These are phyloP conservation scores for Fusarium illudens DNA, from an alignment of 2,329 filamentous ascomycete genomes.

Conservation along the genomic window DNA sequence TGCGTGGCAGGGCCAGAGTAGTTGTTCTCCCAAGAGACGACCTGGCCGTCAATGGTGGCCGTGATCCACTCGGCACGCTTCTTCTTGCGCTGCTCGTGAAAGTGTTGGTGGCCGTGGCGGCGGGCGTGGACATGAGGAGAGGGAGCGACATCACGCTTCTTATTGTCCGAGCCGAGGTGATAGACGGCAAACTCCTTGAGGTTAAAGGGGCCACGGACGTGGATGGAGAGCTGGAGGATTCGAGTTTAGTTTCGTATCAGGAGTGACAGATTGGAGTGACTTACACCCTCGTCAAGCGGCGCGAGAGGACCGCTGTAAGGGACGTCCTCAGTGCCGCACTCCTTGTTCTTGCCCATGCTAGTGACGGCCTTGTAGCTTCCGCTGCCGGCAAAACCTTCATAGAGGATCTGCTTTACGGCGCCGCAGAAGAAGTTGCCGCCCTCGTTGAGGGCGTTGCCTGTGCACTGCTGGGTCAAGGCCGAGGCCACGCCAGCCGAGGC, in stretches of 20 bases:
- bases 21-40: conserved; percentile 67
- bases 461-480: conserved; percentile 49
- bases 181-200: conserved; percentile 77
- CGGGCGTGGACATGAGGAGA: conserved; percentile 45
- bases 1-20: conserved; percentile 50
- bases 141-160: conserved; percentile 40
- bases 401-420: conserved; percentile 72
- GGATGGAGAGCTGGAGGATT: conserved; percentile 68
- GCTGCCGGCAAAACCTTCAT: conserved; percentile 65
- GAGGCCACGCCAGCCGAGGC: conserved; percentile 43
- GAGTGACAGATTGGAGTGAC: conserved; percentile 37
- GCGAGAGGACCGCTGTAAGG: conserved; percentile 68
- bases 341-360: conserved; percentile 63
- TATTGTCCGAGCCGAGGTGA: conserved; percentile 54
- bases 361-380: conserved; percentile 73
- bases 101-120: conserved; percentile 57
- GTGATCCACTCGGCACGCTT: conserved; percentile 60
- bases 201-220: conserved; percentile 75
- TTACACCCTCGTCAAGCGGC: conserved; percentile 75
- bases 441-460: conserved; percentile 47
- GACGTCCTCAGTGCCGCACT: conserved; percentile 62
- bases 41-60: conserved; percentile 66
- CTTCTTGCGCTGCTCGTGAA: conserved; percentile 56
- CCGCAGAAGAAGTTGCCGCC: conserved; percentile 73
- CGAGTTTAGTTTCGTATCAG: neutral